Percentiles rank a stretch among this genome's conserved stretches.
These are phyloP conservation scores for Paecilomyces dactylethromorphus DNA, from an alignment of 2,329 filamentous ascomycete species.

Conservation along the genomic window DNA sequence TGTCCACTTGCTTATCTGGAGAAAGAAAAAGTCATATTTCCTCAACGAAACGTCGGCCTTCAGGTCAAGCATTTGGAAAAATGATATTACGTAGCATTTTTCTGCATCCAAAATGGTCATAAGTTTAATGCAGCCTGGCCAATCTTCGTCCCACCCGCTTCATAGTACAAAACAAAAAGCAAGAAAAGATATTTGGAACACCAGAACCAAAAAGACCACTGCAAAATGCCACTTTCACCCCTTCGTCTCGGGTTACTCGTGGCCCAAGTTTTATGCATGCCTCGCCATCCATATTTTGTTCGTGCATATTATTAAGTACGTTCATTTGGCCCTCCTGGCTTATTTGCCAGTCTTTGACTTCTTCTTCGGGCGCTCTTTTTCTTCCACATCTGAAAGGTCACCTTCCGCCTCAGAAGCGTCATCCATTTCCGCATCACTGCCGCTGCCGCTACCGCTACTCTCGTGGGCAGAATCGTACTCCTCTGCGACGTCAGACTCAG, in stretches of 20 bases:
- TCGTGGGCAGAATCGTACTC: constrained; percentile 91
- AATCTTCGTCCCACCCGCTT: background rate
- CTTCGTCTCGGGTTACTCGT: background rate
- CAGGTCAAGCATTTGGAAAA: background rate
- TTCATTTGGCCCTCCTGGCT: background rate
- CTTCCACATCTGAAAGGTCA: constrained; percentile 5
- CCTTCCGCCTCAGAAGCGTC: constrained; percentile 2
- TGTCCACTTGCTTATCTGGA: background rate
- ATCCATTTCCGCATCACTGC: constrained; percentile 48
- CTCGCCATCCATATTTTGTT: background rate
- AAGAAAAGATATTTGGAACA: background rate
- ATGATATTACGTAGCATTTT: background rate
- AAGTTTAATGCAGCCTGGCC: background rate
- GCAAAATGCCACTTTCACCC: background rate
- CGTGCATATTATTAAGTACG: background rate
- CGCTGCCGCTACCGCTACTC: constrained; percentile 69
- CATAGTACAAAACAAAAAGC: background rate
- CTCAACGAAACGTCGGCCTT: background rate
- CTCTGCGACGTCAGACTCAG: constrained; percentile 91
- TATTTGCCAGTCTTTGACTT: background rate
- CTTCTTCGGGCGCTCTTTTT: constrained; percentile 15
- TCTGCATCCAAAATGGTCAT: background rate
- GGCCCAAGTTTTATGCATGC: background rate
- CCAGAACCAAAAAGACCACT: background rate
- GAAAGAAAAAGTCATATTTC: background rate